Evolutionary conservation across 2,329 filamentous ascomycete species (phyloP), one percentile per base, ranked within the genome.

Genomic region (Ilyonectria mors-panacis): DNA sequence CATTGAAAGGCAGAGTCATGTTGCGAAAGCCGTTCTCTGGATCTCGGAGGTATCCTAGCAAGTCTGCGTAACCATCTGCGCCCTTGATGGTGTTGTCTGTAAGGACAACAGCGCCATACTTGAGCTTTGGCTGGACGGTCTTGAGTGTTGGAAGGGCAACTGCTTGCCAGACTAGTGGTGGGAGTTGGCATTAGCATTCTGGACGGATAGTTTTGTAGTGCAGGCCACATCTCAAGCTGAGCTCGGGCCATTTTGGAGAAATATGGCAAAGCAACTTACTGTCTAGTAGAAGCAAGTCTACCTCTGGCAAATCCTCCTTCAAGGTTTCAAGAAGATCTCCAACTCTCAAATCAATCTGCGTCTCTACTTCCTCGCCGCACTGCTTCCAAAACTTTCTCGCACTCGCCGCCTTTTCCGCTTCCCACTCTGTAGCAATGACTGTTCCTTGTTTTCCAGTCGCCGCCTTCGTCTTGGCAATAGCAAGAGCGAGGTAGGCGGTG

Each of bases 351-450:
- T 90, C 88, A 71, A 91, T 88, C 72, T 81, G 80, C 4, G 75
- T 73, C 61, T 82, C 81, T 1, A 90, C 81, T 15, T 82, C 82
- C 1, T 83, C 78, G 0, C 88, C 88, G 2, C 84, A 84, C 57
- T 81, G 76, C 28, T 76, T 78, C 89, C 89, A 91, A 72, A 91
- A 77, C 70, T 81, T 77, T n/a, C 81, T 80, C 6, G 89, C 89
- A 55, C 75, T 77, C 3, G 70, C 78, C 0, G 87, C 87, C 77
- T 91, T 91, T 6, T 71, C 75, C 0, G 79, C 74, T 74, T 91
- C 89, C 28, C 89, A 85, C 77, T 91, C 89, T 0, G 89, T 91
- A 0, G 84, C 89, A 72, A 91, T 86, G 0, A 91, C 88, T 12
- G 9, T 33, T 6, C 30, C 30, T 12, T 9, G 30, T 44, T 45